Conservation (phyloP, 176 grass and related monocot genomes). For the Aegilops umbellulata region DNA sequence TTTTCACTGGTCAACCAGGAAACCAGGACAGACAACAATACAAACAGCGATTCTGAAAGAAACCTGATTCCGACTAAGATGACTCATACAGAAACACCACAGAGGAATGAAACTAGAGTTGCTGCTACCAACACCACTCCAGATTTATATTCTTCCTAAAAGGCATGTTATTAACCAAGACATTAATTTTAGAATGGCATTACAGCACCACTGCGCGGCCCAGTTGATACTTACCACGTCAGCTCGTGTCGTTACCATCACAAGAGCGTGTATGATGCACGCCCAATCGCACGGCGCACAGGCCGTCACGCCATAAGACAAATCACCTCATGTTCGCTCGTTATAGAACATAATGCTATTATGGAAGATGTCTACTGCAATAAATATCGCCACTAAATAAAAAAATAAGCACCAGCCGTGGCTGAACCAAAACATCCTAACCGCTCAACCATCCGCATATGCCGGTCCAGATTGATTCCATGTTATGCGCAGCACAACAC, state of each 20-base stretch:
- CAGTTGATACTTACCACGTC: neutral
- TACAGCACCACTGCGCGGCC: neutral
- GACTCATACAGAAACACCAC: neutral
- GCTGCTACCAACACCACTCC: neutral
- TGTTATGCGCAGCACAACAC: neutral
- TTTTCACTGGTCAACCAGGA: neutral
- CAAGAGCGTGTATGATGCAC: too few species aligned
- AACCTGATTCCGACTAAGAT: slow-evolving; percentile 18
- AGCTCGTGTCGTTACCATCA: neutral
- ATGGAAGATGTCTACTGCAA: neutral
- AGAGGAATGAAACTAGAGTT: slow-evolving; percentile 13
- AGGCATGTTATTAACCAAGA: neutral
- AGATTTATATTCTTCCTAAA: slow-evolving; percentile 5
- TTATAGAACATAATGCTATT: neutral
- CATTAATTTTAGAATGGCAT: neutral
- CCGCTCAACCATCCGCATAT: neutral
- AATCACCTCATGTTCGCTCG: too few species aligned
- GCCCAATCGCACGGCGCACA: neutral
- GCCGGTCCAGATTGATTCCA: neutral
- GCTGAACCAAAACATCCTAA: neutral
- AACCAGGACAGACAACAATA: neutral
- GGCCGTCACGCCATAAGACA: neutral
- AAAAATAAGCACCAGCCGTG: neutral
- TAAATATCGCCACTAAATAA: neutral
- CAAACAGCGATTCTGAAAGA: neutral